phyloP scores from a whole-genome alignment of 495 filamentous ascomycete genomes.

The Tuber melanosporum region DNA sequence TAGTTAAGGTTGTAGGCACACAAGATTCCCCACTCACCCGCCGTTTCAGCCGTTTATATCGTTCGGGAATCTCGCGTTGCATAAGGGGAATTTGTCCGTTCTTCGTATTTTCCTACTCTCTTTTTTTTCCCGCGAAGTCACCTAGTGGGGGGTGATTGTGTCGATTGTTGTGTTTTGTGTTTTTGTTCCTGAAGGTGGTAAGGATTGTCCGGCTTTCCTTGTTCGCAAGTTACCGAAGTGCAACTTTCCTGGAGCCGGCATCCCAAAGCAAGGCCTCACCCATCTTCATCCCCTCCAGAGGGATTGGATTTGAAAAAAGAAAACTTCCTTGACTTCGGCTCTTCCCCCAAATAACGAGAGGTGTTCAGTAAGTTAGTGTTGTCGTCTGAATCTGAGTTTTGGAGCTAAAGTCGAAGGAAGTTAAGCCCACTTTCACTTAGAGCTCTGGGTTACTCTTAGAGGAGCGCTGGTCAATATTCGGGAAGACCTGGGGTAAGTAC shows the following conservation, averaged over 20 bases:
- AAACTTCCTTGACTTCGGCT: slow-evolving; percentile 13
- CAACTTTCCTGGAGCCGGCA: slow-evolving; percentile 32
- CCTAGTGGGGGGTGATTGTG: slow-evolving; percentile 7
- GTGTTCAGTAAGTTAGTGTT: not conserved
- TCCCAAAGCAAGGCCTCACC: slow-evolving; percentile 11
- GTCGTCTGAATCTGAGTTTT: not conserved
- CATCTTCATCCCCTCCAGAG: slow-evolving; percentile 7
- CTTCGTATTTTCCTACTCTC: slow-evolving; percentile 21
- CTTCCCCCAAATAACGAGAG: slow-evolving; percentile 29
- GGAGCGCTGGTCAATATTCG: not conserved
- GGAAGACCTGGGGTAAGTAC: not conserved
- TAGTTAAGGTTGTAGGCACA: slow-evolving; percentile 24
- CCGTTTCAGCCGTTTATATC: slow-evolving; percentile 39
- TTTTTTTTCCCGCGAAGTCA: slow-evolving; percentile 24
- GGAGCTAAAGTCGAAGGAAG: not conserved
- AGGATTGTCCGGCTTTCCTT: slow-evolving; percentile 11
- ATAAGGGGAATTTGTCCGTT: slow-evolving; percentile 23
- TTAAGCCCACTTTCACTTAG: not conserved
- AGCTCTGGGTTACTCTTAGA: not conserved
- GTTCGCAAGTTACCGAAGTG: slow-evolving; percentile 15
- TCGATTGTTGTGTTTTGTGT: not conserved
- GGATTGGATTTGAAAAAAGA: slow-evolving; percentile 8
- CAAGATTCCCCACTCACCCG: slow-evolving; percentile 25
- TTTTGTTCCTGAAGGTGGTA: slow-evolving; percentile 1
- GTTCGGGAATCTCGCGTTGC: slow-evolving; percentile 31